Evolutionary conservation across 116 monocot species (phyloP).

Genomic region (Trichopus zeylanicus): DNA sequence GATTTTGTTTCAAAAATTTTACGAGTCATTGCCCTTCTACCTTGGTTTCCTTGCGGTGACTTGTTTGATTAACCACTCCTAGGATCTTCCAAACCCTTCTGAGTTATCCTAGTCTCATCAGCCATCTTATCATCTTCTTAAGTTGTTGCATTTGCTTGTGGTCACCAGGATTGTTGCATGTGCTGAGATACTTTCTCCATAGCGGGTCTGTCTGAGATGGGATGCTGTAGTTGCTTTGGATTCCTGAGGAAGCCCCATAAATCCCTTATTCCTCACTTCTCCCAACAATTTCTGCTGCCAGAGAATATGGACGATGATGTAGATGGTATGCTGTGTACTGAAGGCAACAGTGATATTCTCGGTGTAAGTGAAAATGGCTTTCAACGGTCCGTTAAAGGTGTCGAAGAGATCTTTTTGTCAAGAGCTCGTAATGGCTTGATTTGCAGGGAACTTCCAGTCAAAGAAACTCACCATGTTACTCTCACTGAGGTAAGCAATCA

Average conservation of each 20-base stretch:
- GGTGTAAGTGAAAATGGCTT: neutral
- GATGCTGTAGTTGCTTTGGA: conserved; percentile 57
- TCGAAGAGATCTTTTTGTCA: conserved; percentile 5
- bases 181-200: neutral
- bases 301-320: neutral
- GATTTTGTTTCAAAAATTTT: no score
- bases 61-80: no score
- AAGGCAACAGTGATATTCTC: conserved; percentile 5
- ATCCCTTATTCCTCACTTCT: conserved; percentile 11
- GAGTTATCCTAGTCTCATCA: no score
- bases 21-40: no score
- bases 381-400: neutral
- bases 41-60: no score
- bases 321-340: neutral
- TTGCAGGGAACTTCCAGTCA: conserved; percentile 48
- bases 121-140: no score
- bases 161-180: neutral
- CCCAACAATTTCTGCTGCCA: conserved; percentile 6
- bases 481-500: conserved; percentile 25
- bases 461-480: conserved; percentile 25
- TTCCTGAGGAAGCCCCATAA: conserved; percentile 38
- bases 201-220: conserved; percentile 15
- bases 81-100: no score
- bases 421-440: conserved; percentile 21
- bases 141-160: no score